Evolutionary conservation across 257 asterid genomes (phyloP).

Genomic region (Solanum paucissectum): DNA sequence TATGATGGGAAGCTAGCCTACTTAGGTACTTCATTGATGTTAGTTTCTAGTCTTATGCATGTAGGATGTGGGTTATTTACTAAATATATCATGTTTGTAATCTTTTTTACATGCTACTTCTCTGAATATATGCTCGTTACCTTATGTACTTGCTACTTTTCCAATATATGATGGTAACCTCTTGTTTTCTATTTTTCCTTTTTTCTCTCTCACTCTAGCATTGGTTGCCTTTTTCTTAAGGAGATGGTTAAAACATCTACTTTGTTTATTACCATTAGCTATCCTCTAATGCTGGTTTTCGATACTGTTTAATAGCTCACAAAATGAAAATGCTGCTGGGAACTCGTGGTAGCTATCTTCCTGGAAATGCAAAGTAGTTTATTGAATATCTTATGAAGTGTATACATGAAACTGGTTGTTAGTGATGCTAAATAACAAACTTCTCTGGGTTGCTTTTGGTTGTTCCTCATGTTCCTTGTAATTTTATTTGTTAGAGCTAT

Average conservation of each 20-base stretch:
- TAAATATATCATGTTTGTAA: not conserved
- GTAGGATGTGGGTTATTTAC: not conserved
- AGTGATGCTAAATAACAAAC: not conserved
- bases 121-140: not conserved
- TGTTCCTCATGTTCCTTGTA: not conserved
- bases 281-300: not conserved
- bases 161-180: not conserved
- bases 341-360: not conserved
- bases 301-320: not conserved
- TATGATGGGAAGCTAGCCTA: conserved; percentile 90
- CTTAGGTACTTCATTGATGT: conserved; percentile 49
- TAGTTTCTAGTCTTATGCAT: conserved; percentile 6
- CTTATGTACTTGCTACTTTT: not conserved
- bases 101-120: not conserved
- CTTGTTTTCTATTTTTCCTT: not conserved
- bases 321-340: not conserved
- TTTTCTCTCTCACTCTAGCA: not conserved
- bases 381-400: not conserved
- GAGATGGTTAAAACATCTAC: not conserved
- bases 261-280: not conserved
- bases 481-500: not conserved
- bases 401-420: not conserved
- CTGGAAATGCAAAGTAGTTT: not conserved
- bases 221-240: not conserved
- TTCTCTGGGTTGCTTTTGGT: not conserved